A percentile compares a stretch with the other conserved stretches of the same genome.
These are phyloP conservation scores for Cercophora sp. DNA, from an alignment of 495 filamentous ascomycete species.

Conservation along the genomic window DNA sequence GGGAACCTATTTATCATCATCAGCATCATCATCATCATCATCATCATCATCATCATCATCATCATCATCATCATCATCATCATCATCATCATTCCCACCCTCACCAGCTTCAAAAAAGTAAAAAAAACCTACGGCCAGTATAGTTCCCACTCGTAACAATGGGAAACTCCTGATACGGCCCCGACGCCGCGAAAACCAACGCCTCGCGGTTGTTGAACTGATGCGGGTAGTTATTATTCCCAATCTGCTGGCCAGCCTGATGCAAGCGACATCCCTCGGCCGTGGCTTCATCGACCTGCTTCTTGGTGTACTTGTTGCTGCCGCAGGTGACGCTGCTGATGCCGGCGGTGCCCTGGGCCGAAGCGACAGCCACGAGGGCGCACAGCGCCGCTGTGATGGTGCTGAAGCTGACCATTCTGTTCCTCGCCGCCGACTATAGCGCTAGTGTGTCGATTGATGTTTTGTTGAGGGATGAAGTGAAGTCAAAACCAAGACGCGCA, in stretches of 20 bases:
- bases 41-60: too few relatives aligned
- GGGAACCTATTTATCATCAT: constrained; percentile 18
- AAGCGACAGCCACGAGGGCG: constrained; percentile 1
- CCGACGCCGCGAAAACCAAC: constrained; percentile 15
- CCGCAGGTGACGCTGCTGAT: constrained; percentile 20
- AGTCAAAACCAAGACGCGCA: background rate
- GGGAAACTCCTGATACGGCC: constrained; percentile 28
- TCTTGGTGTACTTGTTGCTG: constrained; percentile 11
- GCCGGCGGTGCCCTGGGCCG: constrained; percentile 17
- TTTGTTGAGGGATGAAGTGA: background rate
- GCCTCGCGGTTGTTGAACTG: constrained; percentile 27
- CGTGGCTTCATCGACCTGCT: constrained; percentile 20
- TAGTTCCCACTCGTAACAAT: constrained; percentile 13
- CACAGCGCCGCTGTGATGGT: background rate
- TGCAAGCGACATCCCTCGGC: constrained; percentile 22
- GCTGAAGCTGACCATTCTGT: background rate
- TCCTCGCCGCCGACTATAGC: too few relatives aligned
- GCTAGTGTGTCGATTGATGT: too few relatives aligned
- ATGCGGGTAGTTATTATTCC: constrained; percentile 26
- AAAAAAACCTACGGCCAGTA: constrained; percentile 9
- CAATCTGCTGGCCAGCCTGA: constrained; percentile 14
- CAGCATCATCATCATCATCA: too few relatives aligned
- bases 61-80: too few relatives aligned
- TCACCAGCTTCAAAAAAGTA: background rate
- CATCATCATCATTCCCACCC: background rate